Base-by-base conservation (phyloP, 2,329 filamentous ascomycete species). In the Neophaeococcomyces mojaviensis region DNA sequence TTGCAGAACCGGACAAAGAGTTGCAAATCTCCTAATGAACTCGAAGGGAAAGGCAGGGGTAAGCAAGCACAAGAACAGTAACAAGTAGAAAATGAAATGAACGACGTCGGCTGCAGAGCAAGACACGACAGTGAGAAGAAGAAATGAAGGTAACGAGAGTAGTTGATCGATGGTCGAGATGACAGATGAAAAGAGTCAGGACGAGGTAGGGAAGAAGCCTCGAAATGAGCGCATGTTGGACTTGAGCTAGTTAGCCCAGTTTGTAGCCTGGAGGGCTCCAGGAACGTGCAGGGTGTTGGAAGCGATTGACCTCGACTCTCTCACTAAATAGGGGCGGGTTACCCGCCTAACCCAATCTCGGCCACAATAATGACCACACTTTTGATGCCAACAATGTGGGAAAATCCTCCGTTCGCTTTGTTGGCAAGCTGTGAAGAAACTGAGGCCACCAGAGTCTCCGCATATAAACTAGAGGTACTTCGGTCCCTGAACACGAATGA, bases 41-140 rank as follows among this genome's bases (percentile, higher is more conserved):
- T 28, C 37, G 28, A 28, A 26, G 31, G 24, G 38, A 38, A 49
- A 28, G 28, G 22, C 35, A 35, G 32, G 37, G 36, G 31, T 28
- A 19, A 20, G 35, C 30, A 36, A 39, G 37, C 19, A 41, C 32
- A 32, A 33, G 46, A 30, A 38, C 22, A 31, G 43, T 32, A 37
- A 41, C 30, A 40, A 49, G 46, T 46, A 46, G 43, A 49, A 46
- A 34, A 24, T 30, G 13, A 41, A 43, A 47, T 28, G 32, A 36
- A 39, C 31, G 24, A 46, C 37, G 19, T 26, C 41, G 22, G 30
- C 26, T 18, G 35, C 24, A 40, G n/a, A 31, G 20, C 15, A 18
- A 18, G 20, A 22, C 38, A 49, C 31, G 41, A 46, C 31, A 3
- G 47, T 28, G 28, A 20, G 24, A 20, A 19, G 28, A 20, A 16